phyloP scores from a whole-genome alignment of 176 grass and related monocot species.

The Pharus latifolius region DNA sequence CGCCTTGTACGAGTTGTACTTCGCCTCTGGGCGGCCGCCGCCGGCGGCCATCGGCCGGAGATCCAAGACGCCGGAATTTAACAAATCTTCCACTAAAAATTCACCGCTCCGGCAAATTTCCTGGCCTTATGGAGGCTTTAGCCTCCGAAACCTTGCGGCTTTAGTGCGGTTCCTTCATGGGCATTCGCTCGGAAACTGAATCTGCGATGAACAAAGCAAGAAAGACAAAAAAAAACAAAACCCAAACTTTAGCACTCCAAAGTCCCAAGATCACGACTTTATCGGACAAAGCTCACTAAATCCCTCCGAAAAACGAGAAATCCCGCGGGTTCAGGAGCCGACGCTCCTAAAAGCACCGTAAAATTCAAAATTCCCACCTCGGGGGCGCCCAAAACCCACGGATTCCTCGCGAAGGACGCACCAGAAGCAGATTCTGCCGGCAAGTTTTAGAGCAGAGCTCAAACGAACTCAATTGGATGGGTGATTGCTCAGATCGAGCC shows the following conservation, averaged over 20 bases:
- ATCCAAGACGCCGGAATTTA: constrained; percentile 22
- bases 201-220: constrained; percentile 10
- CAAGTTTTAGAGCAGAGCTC: neutral
- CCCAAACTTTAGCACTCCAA: neutral
- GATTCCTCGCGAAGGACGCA: neutral
- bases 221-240: constrained; percentile 2
- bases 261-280: neutral
- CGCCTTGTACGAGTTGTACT: constrained; percentile 74
- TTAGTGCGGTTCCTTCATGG: neutral
- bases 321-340: neutral
- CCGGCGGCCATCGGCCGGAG: constrained; percentile 40
- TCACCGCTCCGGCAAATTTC: neutral
- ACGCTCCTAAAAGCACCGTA: neutral
- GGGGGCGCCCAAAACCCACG: neutral
- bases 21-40: neutral
- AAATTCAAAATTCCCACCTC: constrained; percentile 38
- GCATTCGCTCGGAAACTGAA: constrained; percentile 15
- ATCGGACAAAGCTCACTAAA: neutral
- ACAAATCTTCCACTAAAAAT: neutral
- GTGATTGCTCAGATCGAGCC: constrained; percentile 17
- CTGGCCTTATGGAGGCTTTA: neutral
- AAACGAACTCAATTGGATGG: neutral
- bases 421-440: neutral
- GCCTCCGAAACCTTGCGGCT: constrained; percentile 12
- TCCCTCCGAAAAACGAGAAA: neutral